A percentile compares a stretch with the other conserved stretches of the same genome.
Conservation (phyloP, 257 asterid species). For the Nemophila menziesii region DNA sequence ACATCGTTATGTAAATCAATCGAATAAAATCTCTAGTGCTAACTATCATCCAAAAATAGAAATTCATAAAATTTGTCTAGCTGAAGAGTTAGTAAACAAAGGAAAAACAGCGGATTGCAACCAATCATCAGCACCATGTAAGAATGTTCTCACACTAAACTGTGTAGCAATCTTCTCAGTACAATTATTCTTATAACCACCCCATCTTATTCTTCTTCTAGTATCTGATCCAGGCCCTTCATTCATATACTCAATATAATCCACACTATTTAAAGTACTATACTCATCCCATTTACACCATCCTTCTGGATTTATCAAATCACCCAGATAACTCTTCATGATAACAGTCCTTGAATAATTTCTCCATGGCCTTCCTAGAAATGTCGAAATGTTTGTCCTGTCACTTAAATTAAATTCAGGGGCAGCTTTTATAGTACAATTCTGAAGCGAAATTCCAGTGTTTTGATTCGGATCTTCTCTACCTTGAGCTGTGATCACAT, state of each 20-base stretch:
- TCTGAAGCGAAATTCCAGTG: constrained; percentile 47
- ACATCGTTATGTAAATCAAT: too few species aligned
- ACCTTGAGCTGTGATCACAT: constrained; percentile 74
- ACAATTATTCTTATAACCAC: constrained; percentile 37
- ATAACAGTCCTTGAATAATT: constrained; percentile 49
- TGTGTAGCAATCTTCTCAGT: constrained; percentile 31
- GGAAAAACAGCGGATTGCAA: constrained; percentile 15
- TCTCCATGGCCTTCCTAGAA: constrained; percentile 73
- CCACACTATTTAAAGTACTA: constrained; percentile 34
- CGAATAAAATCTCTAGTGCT: too few species aligned
- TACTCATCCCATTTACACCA: constrained; percentile 49
- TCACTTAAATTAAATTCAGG: constrained; percentile 18
- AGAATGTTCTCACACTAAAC: constrained; percentile 32
- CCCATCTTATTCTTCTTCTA: constrained; percentile 36
- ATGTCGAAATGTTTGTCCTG: constrained; percentile 31
- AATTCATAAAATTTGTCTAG: too few species aligned
- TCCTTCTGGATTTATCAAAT: constrained; percentile 44
- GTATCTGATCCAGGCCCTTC: constrained; percentile 53
- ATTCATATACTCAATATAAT: constrained; percentile 56
- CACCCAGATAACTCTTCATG: constrained; percentile 47
- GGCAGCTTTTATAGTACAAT: constrained; percentile 43
- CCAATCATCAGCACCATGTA: constrained; percentile 38
- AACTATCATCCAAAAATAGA: too few species aligned
- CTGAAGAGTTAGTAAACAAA: constrained; percentile 5
- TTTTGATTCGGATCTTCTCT: constrained; percentile 61